Evolutionary conservation across 257 asterid species (phyloP).

Genomic region (Henckelia pumila): DNA sequence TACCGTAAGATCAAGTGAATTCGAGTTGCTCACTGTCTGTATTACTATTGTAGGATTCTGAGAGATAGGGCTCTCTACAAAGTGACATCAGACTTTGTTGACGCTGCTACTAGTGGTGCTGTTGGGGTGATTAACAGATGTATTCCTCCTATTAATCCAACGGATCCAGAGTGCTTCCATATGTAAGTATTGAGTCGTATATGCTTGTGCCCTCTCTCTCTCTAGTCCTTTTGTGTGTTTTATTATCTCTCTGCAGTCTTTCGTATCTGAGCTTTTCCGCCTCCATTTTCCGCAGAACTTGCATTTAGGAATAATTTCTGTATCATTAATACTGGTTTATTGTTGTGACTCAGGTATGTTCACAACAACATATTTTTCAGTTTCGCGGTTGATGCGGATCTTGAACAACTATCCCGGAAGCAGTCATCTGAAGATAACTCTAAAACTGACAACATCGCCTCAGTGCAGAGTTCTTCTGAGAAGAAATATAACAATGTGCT

Average conservation of each 20-base stretch:
- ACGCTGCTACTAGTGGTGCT: conserved; percentile 91
- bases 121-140: conserved; percentile 88
- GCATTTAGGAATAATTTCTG: neutral
- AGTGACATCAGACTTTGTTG: conserved; percentile 90
- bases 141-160: conserved; percentile 93
- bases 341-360: conserved; percentile 63
- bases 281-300: neutral
- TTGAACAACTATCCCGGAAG: conserved; percentile 60
- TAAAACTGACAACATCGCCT: conserved; percentile 39
- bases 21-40: conserved; percentile 1
- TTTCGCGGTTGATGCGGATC: conserved; percentile 86
- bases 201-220: conserved; percentile 41
- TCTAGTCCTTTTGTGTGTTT: neutral
- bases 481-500: conserved; percentile 33
- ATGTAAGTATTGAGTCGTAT: conserved; percentile 23
- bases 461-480: conserved; percentile 36
- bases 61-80: conserved; percentile 93
- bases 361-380: conserved; percentile 98
- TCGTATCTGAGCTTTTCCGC: neutral
- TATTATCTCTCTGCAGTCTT: conserved; percentile 15
- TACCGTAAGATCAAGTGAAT: conserved; percentile 1
- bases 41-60: conserved; percentile 59
- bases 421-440: conserved; percentile 44
- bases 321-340: conserved; percentile 21
- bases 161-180: conserved; percentile 96